Base-by-base conservation (phyloP, 768 basidiomycete genomes). In the Obba rivulosa region DNA sequence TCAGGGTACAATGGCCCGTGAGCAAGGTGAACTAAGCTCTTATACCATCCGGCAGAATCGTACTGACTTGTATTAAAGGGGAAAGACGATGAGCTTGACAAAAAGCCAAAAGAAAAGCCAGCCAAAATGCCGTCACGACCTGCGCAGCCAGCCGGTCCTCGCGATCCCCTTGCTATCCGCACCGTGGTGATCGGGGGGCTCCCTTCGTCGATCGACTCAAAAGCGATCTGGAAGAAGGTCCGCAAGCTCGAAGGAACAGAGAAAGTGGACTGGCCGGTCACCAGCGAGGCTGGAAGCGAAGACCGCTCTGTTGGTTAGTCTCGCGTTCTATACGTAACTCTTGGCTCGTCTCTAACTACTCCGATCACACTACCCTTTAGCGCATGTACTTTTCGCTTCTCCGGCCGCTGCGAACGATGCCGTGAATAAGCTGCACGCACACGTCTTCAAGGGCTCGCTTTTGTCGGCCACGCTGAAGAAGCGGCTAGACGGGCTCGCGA, bases 401-500 rank as follows among this genome's bases (percentile, higher is more conserved):
- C 81, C 91, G 1, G 70, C 73, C 5, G 65, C 77, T 22, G 92
- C 94, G 0, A 72, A 76, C 34, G 78, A 82, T 9, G 87, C 91
- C 2, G 80, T 88, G 34, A 70, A 66, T 46, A 91, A 88, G 64
- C 77, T 98, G 1, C 92, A 98, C 61, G 91, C 90, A 1, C 92
- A 94, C 62, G 86, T 93, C 23, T 95, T 87, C 78, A 94, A 95
- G 62, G 92, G 92, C 35, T 73, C 75, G 8, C 70, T 93, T 4
- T 78, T 97, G n/a, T 91, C 87, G 2, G 89, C 86, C 13, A 82
- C 86, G 7, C 75, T 95, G 42, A 93, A 95, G 74, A 92, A 92
- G 61, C 80, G 89, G 14, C 68, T 90, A 8, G 88, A 93, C 48
- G 78, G 70, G 2, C 72, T 86, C 8, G 68, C 76, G 16, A 86